Conservation (phyloP, 75 land plant genomes). For the Picea glauca region DNA sequence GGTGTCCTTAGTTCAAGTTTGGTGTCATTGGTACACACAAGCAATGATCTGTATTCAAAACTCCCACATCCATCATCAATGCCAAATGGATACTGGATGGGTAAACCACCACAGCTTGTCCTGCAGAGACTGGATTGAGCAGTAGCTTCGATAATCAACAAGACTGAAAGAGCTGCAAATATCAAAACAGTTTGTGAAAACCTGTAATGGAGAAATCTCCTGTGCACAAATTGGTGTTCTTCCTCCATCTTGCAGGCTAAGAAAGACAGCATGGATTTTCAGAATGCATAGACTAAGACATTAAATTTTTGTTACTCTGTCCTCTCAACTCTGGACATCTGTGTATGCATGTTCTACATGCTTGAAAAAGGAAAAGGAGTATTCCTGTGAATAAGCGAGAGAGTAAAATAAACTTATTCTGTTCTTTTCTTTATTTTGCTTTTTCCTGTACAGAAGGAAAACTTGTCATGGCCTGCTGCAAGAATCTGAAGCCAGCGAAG, state of each 20-base stretch:
- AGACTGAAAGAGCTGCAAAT: not conserved
- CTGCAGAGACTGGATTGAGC: conserved; percentile 43
- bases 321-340: too few relatives aligned
- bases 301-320: too few relatives aligned
- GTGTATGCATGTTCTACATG: too few relatives aligned
- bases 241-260: not conserved
- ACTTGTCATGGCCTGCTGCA: too few relatives aligned
- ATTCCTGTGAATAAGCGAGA: too few relatives aligned
- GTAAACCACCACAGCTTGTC: conserved; percentile 43
- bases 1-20: conserved; percentile 56
- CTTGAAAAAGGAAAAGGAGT: too few relatives aligned
- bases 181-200: not conserved
- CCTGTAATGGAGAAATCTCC: not conserved
- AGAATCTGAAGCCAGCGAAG: too few relatives aligned
- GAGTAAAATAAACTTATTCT: too few relatives aligned
- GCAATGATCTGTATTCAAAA: conserved; percentile 57
- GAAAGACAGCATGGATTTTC: too few relatives aligned
- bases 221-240: not conserved
- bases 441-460: too few relatives aligned
- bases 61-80: conserved; percentile 74
- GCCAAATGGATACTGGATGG: conserved; percentile 57
- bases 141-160: not conserved
- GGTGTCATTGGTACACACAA: conserved; percentile 30
- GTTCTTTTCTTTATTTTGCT: too few relatives aligned
- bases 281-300: too few relatives aligned